phyloP scores from a whole-genome alignment of 2,329 filamentous ascomycete genomes.

The Cladosporium sp. region DNA sequence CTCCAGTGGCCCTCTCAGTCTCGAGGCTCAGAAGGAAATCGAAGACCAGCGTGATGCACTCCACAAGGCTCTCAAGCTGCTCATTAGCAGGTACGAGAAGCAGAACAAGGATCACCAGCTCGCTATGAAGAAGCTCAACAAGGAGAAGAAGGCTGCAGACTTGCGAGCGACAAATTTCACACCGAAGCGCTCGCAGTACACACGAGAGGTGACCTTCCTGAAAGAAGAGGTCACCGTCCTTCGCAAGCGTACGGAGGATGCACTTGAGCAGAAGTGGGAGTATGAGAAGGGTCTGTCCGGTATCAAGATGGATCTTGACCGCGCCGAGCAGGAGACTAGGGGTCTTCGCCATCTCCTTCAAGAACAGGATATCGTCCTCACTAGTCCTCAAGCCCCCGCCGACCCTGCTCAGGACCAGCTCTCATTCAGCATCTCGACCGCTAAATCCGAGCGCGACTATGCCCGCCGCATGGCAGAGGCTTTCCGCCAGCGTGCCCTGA shows the following conservation, averaged over 20 bases:
- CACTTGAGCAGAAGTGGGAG: constrained; percentile 91
- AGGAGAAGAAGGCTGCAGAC: constrained; percentile 66
- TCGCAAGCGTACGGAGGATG: constrained; percentile 83
- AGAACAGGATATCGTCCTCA: constrained; percentile 76
- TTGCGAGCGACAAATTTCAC: constrained; percentile 60
- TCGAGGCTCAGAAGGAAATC: constrained; percentile 82
- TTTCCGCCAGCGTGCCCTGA: constrained; percentile 58
- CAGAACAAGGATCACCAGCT: constrained; percentile 81
- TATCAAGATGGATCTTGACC: constrained; percentile 93
- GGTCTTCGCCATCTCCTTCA: constrained; percentile 73
- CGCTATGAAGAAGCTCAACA: constrained; percentile 61
- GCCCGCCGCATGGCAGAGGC: constrained; percentile 60
- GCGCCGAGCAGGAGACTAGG: constrained; percentile 85
- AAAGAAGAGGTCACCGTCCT: constrained; percentile 80
- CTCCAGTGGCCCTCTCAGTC: constrained; percentile 28
- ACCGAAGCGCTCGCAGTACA: constrained; percentile 72
- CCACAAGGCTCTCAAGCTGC: constrained; percentile 76
- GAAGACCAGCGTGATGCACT: constrained; percentile 91
- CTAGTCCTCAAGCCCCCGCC: constrained; percentile 38
- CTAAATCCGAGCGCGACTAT: constrained; percentile 67
- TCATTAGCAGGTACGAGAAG: constrained; percentile 79
- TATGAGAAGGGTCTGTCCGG: constrained; percentile 85
- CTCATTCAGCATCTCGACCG: constrained; percentile 58
- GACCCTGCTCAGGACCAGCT: constrained; percentile 39
- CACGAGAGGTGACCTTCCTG: constrained; percentile 73